Evolutionary conservation across 1,284 basidiomycete species (phyloP).

Genomic region (Ustilago lituana): DNA sequence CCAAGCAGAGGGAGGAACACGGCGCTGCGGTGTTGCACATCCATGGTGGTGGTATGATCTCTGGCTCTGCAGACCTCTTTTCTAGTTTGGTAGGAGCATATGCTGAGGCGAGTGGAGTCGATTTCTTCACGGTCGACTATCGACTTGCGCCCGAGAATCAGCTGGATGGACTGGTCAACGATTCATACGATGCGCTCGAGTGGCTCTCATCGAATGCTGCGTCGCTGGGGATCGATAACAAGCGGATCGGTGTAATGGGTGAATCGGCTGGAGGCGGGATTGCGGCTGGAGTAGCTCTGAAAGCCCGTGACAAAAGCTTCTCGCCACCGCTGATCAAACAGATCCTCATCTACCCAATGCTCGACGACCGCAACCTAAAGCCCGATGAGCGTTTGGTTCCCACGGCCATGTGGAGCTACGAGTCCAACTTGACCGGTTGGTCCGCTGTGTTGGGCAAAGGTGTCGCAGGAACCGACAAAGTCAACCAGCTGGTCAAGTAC

Average conservation of each 20-base stretch:
- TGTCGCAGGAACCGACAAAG: constrained; percentile 17
- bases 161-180: constrained; percentile 24
- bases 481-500: constrained; percentile 18
- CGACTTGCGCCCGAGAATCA: constrained; percentile 27
- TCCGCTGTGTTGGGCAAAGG: constrained; percentile 18
- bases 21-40: constrained; percentile 24
- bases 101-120: constrained; percentile 4
- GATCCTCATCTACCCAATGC: constrained; percentile 40
- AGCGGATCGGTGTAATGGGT: constrained; percentile 22
- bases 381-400: constrained; percentile 17
- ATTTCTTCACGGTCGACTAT: constrained; percentile 27
- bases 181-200: constrained; percentile 30
- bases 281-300: constrained; percentile 31
- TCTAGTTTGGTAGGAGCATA: neutral
- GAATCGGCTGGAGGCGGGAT: constrained; percentile 37
- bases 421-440: constrained; percentile 26
- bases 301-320: constrained; percentile 21
- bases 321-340: constrained; percentile 30
- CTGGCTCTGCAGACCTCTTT: constrained; percentile 11
- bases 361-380: constrained; percentile 29
- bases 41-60: constrained; percentile 35
- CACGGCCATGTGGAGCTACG: constrained; percentile 18
- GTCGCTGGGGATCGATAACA: constrained; percentile 19
- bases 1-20: constrained; percentile 11
- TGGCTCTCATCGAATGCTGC: constrained; percentile 28